Base-by-base conservation (phyloP, 257 asterid genomes). In the Schizonepeta tenuifolia region DNA sequence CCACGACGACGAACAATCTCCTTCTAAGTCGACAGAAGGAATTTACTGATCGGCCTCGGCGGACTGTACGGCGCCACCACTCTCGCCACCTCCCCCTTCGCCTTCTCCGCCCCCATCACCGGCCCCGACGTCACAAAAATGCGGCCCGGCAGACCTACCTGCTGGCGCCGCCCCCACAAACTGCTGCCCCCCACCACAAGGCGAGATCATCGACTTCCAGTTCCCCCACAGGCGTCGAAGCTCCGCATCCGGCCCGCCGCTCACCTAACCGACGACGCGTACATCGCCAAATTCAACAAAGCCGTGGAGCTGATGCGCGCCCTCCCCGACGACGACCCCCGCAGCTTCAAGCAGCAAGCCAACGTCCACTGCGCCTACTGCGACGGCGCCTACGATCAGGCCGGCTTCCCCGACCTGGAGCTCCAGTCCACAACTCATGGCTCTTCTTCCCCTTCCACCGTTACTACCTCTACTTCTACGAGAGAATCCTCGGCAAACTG, bases 401-500 rank as follows among this genome's bases (percentile, higher is more conserved):
- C 77, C 3, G 96, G 96, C 1, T 88, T 90, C 36, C 98, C 96
- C 0, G 58, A 88, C 60, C 78, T 85, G 0, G 96, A 90, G 78
- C 85, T 90, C n/a, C 98, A 90, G 88, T 92, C 56, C 98, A 92
- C 76, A 49, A 10, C 46, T 92, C 96, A 0, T 92, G 98, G 98
- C 79, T 86, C 0, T 92, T 92, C 73, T 75, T 86, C 60, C 98
- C 98, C 0, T 92, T 80, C 33, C 98, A 92, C 40, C 73, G 98
- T 3, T 86, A 75, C 33, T 90, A 90, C 6, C 77, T 92, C 38
- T 92, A 84, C 75, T 92, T 92, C 84, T 92, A 84, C 21, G 98
- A 92, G 58, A 77, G 85, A 50, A 92, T 90, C 7, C 58, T 86
- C 44, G 96, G 85, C 0, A 92, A 86, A 44, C 12, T 92, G 0